A percentile compares a stretch with the other conserved stretches of the same genome.
Evolutionary conservation across 257 asterid species (phyloP).

Genomic region (Thymus quinquecostatus): DNA sequence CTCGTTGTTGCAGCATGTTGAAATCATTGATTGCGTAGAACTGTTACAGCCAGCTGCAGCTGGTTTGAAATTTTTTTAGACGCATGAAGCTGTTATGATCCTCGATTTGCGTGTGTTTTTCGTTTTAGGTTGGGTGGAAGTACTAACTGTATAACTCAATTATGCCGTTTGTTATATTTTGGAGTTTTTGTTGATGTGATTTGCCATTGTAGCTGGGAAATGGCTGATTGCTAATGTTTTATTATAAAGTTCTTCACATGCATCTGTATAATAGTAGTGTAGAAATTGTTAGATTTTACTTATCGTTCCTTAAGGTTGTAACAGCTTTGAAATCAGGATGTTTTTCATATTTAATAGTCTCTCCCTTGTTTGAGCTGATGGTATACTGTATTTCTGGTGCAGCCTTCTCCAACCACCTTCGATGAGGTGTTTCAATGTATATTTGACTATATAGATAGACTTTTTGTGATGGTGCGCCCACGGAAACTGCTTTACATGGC

Average conservation of each 20-base stretch:
- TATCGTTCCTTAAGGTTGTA: background rate
- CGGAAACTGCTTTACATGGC: constrained; percentile 93
- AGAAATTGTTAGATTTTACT: background rate
- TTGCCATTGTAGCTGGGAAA: background rate
- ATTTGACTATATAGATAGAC: constrained; percentile 93
- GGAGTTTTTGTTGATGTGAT: constrained; percentile 2
- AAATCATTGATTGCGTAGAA: background rate
- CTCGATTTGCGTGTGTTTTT: background rate
- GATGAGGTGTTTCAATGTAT: constrained; percentile 94
- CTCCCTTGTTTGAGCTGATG: constrained; percentile 4
- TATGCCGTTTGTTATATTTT: background rate
- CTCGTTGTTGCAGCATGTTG: background rate
- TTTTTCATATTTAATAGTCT: background rate
- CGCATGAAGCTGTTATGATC: background rate
- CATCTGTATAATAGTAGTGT: background rate
- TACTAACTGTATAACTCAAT: background rate
- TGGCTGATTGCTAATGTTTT: background rate
- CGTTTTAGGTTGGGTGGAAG: too few species aligned
- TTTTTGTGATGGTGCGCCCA: constrained; percentile 93
- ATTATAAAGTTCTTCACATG: background rate
- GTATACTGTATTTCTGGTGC: constrained; percentile 43
- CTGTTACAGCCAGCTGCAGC: background rate
- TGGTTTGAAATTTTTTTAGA: background rate
- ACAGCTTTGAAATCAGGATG: background rate
- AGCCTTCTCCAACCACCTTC: constrained; percentile 93